These are phyloP conservation scores for Rhododendron williamsianum DNA, from an alignment of 148 eudicot species.

Conservation along the genomic window DNA sequence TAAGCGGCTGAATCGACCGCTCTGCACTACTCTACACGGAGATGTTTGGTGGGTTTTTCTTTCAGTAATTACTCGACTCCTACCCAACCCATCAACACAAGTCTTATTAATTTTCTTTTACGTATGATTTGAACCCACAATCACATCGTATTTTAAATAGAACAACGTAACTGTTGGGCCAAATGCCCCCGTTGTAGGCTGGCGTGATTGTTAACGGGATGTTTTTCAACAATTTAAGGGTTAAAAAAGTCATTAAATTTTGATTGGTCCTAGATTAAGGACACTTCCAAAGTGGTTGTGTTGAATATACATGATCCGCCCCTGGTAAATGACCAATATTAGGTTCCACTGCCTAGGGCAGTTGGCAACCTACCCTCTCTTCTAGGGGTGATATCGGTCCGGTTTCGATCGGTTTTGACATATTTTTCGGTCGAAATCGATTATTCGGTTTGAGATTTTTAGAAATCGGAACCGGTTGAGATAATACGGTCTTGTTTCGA, in stretches of 20 bases:
- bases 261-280: background rate
- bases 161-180: background rate
- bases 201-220: background rate
- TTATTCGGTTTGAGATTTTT: too few relatives aligned
- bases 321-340: background rate
- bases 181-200: background rate
- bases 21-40: too few relatives aligned
- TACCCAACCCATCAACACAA: background rate
- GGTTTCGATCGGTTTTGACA: too few relatives aligned
- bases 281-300: background rate
- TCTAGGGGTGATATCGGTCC: too few relatives aligned
- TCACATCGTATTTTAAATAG: background rate
- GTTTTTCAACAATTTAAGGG: background rate
- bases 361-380: too few relatives aligned
- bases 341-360: too few relatives aligned
- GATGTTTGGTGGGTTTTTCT: too few relatives aligned
- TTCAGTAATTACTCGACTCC: background rate
- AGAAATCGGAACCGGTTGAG: too few relatives aligned
- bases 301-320: background rate
- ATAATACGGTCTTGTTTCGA: too few relatives aligned
- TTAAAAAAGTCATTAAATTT: background rate
- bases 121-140: background rate
- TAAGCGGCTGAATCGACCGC: accelerated
- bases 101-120: background rate
- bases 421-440: too few relatives aligned